phyloP scores from a whole-genome alignment of 495 filamentous ascomycete species.

The Xylaria scruposa region DNA sequence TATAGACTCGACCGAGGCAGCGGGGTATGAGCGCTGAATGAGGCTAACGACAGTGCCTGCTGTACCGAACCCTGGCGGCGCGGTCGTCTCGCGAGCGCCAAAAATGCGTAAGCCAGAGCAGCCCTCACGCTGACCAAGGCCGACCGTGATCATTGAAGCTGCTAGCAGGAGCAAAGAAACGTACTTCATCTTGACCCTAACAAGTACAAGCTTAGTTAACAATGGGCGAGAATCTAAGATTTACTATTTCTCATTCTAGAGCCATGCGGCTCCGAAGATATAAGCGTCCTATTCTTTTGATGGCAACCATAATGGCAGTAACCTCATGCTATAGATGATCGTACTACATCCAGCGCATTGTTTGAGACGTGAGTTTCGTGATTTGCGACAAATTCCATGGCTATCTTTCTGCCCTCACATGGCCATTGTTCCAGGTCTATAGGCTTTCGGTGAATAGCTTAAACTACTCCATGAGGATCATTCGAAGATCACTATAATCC shows the following conservation, averaged over 20 bases:
- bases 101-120: constrained; percentile 63
- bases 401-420: background rate
- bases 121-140: constrained; percentile 19
- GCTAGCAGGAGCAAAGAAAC: constrained; percentile 14
- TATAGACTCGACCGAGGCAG: constrained; percentile 62
- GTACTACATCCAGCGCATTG: background rate
- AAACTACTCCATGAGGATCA: background rate
- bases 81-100: constrained; percentile 68
- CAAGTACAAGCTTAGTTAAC: background rate
- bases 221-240: background rate
- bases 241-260: background rate
- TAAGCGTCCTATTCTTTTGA: background rate
- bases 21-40: constrained; percentile 53
- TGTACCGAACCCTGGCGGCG: constrained; percentile 60
- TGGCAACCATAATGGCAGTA: background rate
- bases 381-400: background rate
- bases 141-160: background rate
- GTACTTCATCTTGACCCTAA: constrained; percentile 19
- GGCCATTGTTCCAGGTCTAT: background rate
- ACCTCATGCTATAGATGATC: background rate
- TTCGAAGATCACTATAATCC: background rate
- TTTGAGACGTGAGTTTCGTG: background rate
- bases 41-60: constrained; percentile 58
- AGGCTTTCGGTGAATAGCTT: background rate
- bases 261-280: background rate